phyloP scores from a whole-genome alignment of 129 eudicot genomes.

The Flaveria robusta region DNA sequence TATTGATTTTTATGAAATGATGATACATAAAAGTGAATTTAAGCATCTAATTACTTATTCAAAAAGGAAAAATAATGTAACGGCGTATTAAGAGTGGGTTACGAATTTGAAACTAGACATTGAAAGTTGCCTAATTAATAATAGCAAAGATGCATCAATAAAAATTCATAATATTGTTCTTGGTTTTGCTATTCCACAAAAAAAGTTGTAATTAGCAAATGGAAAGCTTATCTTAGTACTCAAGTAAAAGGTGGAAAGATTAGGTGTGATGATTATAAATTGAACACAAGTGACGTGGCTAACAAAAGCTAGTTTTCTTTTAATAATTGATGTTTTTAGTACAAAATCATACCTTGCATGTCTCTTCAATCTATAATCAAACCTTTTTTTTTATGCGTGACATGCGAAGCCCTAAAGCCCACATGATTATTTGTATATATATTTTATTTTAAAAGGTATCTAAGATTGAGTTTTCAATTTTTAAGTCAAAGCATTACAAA shows the following conservation, averaged over 20 bases:
- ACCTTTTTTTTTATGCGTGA: too few species aligned
- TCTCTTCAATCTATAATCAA: too few species aligned
- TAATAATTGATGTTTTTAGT: background rate
- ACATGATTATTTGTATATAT: too few species aligned
- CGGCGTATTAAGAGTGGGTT: background rate
- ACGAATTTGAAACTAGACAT: background rate
- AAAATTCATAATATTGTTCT: background rate
- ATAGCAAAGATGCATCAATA: background rate
- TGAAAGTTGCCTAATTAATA: background rate
- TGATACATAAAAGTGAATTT: too few species aligned
- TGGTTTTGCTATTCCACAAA: background rate
- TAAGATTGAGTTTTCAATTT: too few species aligned
- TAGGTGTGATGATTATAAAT: constrained; percentile 7
- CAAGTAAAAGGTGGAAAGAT: constrained; percentile 9
- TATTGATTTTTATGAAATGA: too few species aligned
- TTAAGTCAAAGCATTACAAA: too few species aligned
- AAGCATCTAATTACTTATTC: too few species aligned
- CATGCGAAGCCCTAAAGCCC: too few species aligned
- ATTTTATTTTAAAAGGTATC: too few species aligned
- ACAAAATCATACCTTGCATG: too few species aligned
- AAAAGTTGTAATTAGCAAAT: background rate
- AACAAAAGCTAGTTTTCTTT: background rate
- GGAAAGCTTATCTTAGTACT: background rate
- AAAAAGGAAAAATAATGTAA: too few species aligned
- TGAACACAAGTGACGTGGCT: constrained; percentile 1